phyloP scores from a whole-genome alignment of 2,329 filamentous ascomycete species.

The Dryadomyces quercus-mongolicae region DNA sequence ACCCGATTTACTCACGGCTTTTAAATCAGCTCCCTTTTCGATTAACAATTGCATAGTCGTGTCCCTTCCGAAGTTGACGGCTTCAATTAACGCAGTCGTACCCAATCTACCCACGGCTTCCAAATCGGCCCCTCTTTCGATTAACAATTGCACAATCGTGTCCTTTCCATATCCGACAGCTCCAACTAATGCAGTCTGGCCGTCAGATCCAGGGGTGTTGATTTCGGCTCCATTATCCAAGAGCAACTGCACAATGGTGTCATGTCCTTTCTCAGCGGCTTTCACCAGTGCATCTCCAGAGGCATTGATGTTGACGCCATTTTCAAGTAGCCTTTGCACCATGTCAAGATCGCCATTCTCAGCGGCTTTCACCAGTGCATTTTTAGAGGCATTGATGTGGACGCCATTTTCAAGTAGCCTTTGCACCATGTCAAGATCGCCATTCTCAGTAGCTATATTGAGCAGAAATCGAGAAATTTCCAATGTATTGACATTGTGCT shows the following conservation, averaged over 20 bases:
- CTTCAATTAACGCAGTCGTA: not conserved
- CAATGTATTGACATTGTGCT: not conserved
- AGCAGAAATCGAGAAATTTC: not conserved
- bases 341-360: too few relatives aligned
- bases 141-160: not conserved
- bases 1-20: too few relatives aligned
- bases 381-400: not conserved
- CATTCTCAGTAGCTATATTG: not conserved
- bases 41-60: too few relatives aligned
- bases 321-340: too few relatives aligned
- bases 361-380: too few relatives aligned
- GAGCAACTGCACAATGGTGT: too few relatives aligned
- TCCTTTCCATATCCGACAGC: not conserved
- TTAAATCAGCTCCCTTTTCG: too few relatives aligned
- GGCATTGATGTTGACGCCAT: too few relatives aligned
- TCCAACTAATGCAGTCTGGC: not conserved
- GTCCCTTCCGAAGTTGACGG: too few relatives aligned
- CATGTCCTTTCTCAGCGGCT: too few relatives aligned
- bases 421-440: not conserved
- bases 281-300: too few relatives aligned
- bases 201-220: not conserved
- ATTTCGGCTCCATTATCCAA: too few relatives aligned
- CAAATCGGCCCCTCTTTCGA: not conserved
- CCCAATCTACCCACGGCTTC: not conserved
- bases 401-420: not conserved